Percentiles rank a stretch among this genome's conserved stretches.
phyloP scores from a whole-genome alignment of 2,329 filamentous ascomycete genomes.

The Sclerotiophoma versabilis region DNA sequence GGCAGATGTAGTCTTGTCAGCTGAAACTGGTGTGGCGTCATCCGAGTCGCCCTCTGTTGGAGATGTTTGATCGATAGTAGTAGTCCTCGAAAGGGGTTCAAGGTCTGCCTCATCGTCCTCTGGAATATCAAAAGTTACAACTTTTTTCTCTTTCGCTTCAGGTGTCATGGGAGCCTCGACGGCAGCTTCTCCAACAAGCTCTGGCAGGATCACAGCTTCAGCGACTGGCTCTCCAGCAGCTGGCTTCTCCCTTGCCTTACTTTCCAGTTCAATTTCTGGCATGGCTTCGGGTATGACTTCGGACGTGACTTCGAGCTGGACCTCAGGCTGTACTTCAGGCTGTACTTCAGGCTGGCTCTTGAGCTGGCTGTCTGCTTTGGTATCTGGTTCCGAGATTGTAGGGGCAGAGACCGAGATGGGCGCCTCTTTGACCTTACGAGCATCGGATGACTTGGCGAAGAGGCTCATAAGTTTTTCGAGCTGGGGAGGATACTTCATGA shows the following conservation, averaged over 20 bases:
- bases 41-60: slow-evolving; percentile 26
- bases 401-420: slow-evolving; percentile 15
- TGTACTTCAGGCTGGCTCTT: not conserved
- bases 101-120: slow-evolving; percentile 43
- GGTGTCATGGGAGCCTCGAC: slow-evolving; percentile 11
- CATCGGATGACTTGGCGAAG: slow-evolving; percentile 21
- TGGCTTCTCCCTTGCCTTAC: slow-evolving; percentile 10
- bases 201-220: slow-evolving; percentile 11
- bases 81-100: slow-evolving; percentile 43
- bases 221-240: not conserved
- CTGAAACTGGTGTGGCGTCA: slow-evolving; percentile 12
- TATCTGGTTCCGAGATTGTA: not conserved
- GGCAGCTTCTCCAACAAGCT: slow-evolving; percentile 14
- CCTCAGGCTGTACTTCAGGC: not conserved
- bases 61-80: slow-evolving; percentile 40
- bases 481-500: slow-evolving; percentile 23
- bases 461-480: slow-evolving; percentile 26
- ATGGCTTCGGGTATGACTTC: not conserved
- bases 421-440: slow-evolving; percentile 16
- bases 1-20: slow-evolving; percentile 12
- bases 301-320: not conserved
- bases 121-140: slow-evolving; percentile 43
- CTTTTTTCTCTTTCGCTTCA: slow-evolving; percentile 43
- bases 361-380: not conserved
- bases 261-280: not conserved